Conservation (phyloP, 331 rosid species). For the Ulmus americana region DNA sequence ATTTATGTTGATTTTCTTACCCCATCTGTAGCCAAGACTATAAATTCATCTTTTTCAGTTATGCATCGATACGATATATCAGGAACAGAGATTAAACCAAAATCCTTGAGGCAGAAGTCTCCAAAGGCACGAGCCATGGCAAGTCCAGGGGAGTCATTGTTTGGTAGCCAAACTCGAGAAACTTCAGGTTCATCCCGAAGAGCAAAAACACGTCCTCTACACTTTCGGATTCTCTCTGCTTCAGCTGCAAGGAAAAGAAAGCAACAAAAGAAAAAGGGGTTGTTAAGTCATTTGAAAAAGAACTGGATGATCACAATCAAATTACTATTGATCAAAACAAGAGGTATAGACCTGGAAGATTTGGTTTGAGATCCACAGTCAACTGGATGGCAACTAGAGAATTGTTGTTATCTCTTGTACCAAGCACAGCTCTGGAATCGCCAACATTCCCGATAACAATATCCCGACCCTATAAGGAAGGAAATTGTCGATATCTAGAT, state of each 20-base stretch:
- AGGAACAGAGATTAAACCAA: slow-evolving; percentile 90
- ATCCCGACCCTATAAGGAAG: slow-evolving; percentile 59
- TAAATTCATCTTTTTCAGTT: slow-evolving; percentile 67
- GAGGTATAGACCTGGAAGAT: slow-evolving; percentile 69
- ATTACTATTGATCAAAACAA: background rate
- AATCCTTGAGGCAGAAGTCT: slow-evolving; percentile 97
- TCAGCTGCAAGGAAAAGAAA: slow-evolving; percentile 49
- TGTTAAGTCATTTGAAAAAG: background rate
- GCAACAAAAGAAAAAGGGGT: background rate
- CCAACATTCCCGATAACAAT: slow-evolving; percentile 85
- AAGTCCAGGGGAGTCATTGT: slow-evolving; percentile 90
- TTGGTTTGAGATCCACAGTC: slow-evolving; percentile 98
- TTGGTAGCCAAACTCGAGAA: slow-evolving; percentile 90
- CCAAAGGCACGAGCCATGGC: slow-evolving; percentile 99
- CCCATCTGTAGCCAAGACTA: slow-evolving; percentile 97
- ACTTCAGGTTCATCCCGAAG: slow-evolving; percentile 98
- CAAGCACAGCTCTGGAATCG: slow-evolving; percentile 91
- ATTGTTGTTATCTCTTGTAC: slow-evolving; percentile 63
- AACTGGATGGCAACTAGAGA: slow-evolving; percentile 72
- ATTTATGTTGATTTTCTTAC: slow-evolving; percentile 34
- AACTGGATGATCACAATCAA: background rate
- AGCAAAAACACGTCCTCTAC: slow-evolving; percentile 90
- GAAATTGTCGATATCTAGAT: slow-evolving; percentile 24
- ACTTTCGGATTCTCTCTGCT: slow-evolving; percentile 84
- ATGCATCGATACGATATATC: slow-evolving; percentile 63